Evolutionary conservation across 768 basidiomycete species (phyloP), one percentile per base, ranked within the genome.

Genomic region (Gautieria morchelliformis): DNA sequence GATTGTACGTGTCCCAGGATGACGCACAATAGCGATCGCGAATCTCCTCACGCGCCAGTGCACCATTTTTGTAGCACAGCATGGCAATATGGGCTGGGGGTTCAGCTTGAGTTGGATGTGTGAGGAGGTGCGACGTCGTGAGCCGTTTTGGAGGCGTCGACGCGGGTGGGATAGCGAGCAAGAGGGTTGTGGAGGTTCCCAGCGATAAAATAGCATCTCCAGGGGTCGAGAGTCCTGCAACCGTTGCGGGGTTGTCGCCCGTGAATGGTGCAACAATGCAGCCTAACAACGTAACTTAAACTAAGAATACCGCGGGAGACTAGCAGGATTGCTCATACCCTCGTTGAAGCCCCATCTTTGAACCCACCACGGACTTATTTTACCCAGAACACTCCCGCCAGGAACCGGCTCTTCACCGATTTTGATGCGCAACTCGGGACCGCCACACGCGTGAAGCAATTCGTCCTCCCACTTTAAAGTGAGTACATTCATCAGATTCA

Each of bases 21-120:
- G 74, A 68, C 46, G 74, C 69, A 48, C 81, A 82, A 65, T 84
- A 82, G 47, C 69, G 72, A 64, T 93, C 79, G 10, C 87, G 81
- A 17, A 93, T 76, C 61, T 84, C 78, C 65, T 92, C 86, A 45
- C 92, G 80, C 1, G 88, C 85, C 9, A 93, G 77, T 0, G 88
- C 86, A 20, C 89, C 89, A 63, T 93, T 89, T 70, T 92, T 93
- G 74, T 92, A 92, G 68, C 90, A 93, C 10, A 94, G 78, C 91
- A 95, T 95, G 33, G 84, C 87, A 65, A 93, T 91, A 64, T 87
- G 83, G 1, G 78, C 82, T 39, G 77, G 72, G 4, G 70, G 65
- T 19, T 62, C 64, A n/a, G 75, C 73, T 40, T 52, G 56, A 0
- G 83, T 84, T 2, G 86, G 89, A 66, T 87, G 83, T 1, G 85